Conservation (phyloP, 2,329 filamentous ascomycete genomes). For the Alternaria tenuissima region DNA sequence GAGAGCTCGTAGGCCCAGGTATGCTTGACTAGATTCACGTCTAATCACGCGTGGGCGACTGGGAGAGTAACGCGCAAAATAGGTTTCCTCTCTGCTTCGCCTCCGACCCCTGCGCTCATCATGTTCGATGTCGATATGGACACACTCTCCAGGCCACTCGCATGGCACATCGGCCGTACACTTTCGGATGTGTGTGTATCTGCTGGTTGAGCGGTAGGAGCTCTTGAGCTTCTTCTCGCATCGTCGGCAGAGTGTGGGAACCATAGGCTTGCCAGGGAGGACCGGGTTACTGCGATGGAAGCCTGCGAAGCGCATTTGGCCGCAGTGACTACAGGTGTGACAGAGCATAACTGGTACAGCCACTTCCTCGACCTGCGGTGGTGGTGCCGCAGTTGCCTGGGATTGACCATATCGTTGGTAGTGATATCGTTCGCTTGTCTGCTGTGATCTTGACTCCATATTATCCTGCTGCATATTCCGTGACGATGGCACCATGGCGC, state of each 20-base stretch:
- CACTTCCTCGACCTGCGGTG: constrained; percentile 22
- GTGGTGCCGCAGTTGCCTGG: constrained; percentile 16
- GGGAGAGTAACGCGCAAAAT: constrained; percentile 26
- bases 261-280: constrained; percentile 40
- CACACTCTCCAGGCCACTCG: constrained; percentile 34
- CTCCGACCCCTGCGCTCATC: constrained; percentile 34
- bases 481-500: constrained; percentile 24
- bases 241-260: constrained; percentile 37
- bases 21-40: constrained; percentile 29
- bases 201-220: constrained; percentile 22
- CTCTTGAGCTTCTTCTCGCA: constrained; percentile 41
- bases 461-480: constrained; percentile 18
- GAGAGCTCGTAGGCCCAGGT: constrained; percentile 34
- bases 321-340: constrained; percentile 48
- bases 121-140: constrained; percentile 27
- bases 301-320: constrained; percentile 42
- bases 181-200: constrained; percentile 28
- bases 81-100: constrained; percentile 31
- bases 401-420: constrained; percentile 25
- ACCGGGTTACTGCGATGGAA: constrained; percentile 49
- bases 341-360: constrained; percentile 38
- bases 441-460: constrained; percentile 21
- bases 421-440: constrained; percentile 25
- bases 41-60: constrained; percentile 27
- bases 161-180: constrained; percentile 38